Base-by-base conservation (phyloP, 2,329 filamentous ascomycete genomes). In the Periconia macrospinosa region DNA sequence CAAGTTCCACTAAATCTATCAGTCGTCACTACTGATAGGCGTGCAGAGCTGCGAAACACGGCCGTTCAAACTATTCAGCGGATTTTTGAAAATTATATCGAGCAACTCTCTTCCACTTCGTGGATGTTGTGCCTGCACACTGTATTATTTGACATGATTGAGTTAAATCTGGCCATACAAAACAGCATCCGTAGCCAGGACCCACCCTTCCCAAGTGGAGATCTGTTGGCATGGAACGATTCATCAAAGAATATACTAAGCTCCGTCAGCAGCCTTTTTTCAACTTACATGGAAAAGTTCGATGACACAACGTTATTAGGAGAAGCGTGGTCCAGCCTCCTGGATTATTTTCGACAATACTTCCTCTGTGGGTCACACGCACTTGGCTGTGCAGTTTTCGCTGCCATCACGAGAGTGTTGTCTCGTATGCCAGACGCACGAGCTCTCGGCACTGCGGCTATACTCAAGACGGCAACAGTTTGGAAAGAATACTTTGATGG, bases 21-120 rank as follows among this genome's bases (percentile, higher is more conserved):
- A 0, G 82, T 84, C 1, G 85, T 92, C 8, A 88, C 90, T 1
- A 83, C 83, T 1, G 88, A 92, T 65, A 82, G 86, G 37, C 82
- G 89, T 45, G 77, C 89, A 2, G 91, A 96, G 68, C 79, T 94
- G 42, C 83, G 91, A 42, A 93, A 93, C 63, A 92, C 90, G 78
- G 91, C 92, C 1, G 90, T 97, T 19, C 93, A 97, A 71, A 97
- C 93, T 0, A 78, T 97, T 3, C 82, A 97, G 52, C 85, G 92
- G 44, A 96, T 97, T 18, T 92, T 97, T 58, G 92, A 96, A 70
- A 92, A 91, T 1, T 95, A 95, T 58, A 91, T 91, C 11, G 89
- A 92, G 60, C 87, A 89, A 49, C 79, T 97, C 5, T 87, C 83
- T 41, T 81, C 90, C 0, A 85, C 89, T 65, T 87, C 90, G 0